phyloP scores from a whole-genome alignment of 2,329 filamentous ascomycete species.

The Fragosphaeria purpurea region DNA sequence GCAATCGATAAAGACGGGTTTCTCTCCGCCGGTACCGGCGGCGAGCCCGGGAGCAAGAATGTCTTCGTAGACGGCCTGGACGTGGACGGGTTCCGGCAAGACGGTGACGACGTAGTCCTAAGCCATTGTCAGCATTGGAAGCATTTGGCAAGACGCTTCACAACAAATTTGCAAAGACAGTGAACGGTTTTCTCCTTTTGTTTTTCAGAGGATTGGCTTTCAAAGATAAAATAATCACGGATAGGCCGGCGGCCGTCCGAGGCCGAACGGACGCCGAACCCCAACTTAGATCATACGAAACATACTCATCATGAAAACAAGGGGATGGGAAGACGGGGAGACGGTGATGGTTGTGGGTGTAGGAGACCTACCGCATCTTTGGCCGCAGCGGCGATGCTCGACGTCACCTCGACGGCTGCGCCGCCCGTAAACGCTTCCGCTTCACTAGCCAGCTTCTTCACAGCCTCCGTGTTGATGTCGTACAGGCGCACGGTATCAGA shows the following conservation, averaged over 20 bases:
- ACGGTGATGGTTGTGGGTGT: not conserved
- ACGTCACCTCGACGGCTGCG: constrained; percentile 34
- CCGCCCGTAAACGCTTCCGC: constrained; percentile 28
- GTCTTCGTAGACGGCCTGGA: constrained; percentile 68
- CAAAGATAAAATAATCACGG: constrained; percentile 51
- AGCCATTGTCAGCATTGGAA: too few species aligned
- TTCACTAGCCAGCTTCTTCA: constrained; percentile 36
- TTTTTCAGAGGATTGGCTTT: constrained; percentile 67
- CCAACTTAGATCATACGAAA: constrained; percentile 66
- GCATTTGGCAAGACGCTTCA: constrained; percentile 4
- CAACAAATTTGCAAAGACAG: constrained; percentile 7
- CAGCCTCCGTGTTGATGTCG: constrained; percentile 44
- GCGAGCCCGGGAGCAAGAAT: constrained; percentile 52
- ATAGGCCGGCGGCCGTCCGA: constrained; percentile 32
- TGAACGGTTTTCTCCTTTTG: not conserved
- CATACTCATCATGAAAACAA: constrained; percentile 19
- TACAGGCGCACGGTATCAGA: constrained; percentile 43
- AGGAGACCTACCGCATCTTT: constrained; percentile 40
- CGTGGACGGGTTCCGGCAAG: constrained; percentile 80
- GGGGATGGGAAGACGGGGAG: not conserved
- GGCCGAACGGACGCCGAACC: constrained; percentile 26
- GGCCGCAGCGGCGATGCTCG: constrained; percentile 37
- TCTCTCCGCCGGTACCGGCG: constrained; percentile 37
- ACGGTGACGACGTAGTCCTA: constrained; percentile 83
- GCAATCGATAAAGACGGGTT: constrained; percentile 74